These are phyloP conservation scores for Melampsora medusae DNA, from an alignment of 1,284 basidiomycete species.

Conservation along the genomic window DNA sequence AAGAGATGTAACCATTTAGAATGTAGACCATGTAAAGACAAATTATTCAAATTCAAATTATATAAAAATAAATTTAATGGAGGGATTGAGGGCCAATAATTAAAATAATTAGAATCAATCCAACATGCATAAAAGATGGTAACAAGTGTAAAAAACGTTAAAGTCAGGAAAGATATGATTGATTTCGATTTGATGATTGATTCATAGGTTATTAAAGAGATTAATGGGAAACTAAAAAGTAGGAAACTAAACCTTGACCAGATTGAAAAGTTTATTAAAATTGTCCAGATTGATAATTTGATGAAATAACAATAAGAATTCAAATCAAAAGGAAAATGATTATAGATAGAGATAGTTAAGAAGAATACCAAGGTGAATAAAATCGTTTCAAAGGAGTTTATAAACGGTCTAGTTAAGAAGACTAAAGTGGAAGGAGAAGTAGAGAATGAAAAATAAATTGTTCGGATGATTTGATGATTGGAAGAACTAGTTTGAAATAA, in stretches of 20 bases:
- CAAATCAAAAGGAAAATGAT: slow-evolving; percentile 4
- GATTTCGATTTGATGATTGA: slow-evolving; percentile 10
- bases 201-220: background rate
- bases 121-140: background rate
- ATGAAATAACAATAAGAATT: background rate
- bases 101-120: slow-evolving; percentile 33
- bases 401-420: slow-evolving; percentile 53
- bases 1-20: slow-evolving; percentile 52
- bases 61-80: slow-evolving; percentile 54
- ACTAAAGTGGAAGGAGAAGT: slow-evolving; percentile 50
- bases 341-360: background rate
- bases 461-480: background rate
- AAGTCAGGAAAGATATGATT: background rate
- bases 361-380: slow-evolving; percentile 47
- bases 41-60: slow-evolving; percentile 51
- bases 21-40: slow-evolving; percentile 54
- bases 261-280: slow-evolving; percentile 17
- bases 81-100: slow-evolving; percentile 40
- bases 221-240: slow-evolving; percentile 22
- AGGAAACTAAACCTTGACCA: slow-evolving; percentile 28
- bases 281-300: slow-evolving; percentile 8
- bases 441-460: slow-evolving; percentile 47
- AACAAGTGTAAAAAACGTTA: slow-evolving; percentile 1
- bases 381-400: slow-evolving; percentile 52
- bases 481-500: background rate